Conservation (phyloP, 2,329 filamentous ascomycete species). For the Diaporthe capsici region DNA sequence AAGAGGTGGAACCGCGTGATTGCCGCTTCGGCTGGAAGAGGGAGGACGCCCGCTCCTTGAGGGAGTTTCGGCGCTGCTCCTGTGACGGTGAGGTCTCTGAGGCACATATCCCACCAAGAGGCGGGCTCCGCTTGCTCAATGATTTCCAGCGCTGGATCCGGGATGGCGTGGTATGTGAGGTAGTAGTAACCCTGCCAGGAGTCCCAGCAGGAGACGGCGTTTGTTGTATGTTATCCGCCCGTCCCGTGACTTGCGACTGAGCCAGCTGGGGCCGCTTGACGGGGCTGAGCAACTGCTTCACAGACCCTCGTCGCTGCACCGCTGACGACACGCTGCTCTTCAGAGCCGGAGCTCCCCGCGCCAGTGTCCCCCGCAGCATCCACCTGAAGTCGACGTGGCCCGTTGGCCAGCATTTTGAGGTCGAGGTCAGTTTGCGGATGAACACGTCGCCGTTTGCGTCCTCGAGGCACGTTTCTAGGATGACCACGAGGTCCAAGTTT, state of each 20-base stretch:
- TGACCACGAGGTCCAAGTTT: slow-evolving; percentile 25
- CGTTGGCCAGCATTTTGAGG: slow-evolving; percentile 18
- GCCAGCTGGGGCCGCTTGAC: not conserved
- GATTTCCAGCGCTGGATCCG: not conserved
- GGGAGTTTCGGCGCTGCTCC: not conserved
- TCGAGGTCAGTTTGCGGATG: slow-evolving; percentile 11
- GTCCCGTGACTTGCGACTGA: not conserved
- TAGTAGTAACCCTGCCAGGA: not conserved
- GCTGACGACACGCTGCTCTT: not conserved
- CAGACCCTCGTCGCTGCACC: not conserved
- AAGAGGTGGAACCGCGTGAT: not conserved
- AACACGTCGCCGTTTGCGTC: slow-evolving; percentile 2
- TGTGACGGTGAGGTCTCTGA: not conserved
- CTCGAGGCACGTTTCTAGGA: slow-evolving; percentile 30
- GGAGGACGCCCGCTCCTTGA: slow-evolving; percentile 1
- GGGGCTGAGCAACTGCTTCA: slow-evolving; percentile 1
- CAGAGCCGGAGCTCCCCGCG: not conserved
- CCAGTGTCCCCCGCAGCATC: slow-evolving; percentile 18
- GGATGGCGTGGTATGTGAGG: not conserved
- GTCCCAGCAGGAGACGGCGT: no score
- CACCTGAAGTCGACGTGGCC: slow-evolving; percentile 22
- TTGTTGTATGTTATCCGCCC: not conserved
- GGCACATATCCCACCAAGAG: not conserved
- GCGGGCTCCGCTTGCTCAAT: not conserved
- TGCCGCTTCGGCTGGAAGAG: not conserved